Conservation (phyloP, 257 asterid genomes). For the Solanum dulcamara region DNA sequence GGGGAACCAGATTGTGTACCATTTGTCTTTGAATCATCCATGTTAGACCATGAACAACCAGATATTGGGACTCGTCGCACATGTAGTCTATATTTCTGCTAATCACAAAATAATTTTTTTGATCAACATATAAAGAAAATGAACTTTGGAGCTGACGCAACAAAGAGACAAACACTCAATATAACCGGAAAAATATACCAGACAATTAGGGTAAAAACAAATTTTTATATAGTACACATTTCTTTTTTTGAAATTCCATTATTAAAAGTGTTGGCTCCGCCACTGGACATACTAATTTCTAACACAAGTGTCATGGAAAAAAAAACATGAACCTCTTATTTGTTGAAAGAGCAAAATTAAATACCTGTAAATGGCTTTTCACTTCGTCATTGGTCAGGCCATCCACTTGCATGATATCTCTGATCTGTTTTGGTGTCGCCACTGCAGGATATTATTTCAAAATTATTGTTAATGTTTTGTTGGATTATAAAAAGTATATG, state of each 20-base stretch:
- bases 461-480: neutral
- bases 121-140: neutral
- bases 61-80: conserved; percentile 21
- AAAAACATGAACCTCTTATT: neutral
- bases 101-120: neutral
- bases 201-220: neutral
- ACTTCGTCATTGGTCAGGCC: conserved; percentile 31
- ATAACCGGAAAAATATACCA: neutral
- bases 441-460: conserved; percentile 2
- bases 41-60: conserved; percentile 1
- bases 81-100: conserved; percentile 59
- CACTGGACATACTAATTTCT: neutral
- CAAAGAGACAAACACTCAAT: neutral
- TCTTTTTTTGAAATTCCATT: neutral
- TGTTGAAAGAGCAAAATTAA: neutral
- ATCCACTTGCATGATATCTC: conserved; percentile 26
- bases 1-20: conserved; percentile 38
- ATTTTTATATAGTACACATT: neutral
- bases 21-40: conserved; percentile 18
- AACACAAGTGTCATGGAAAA: neutral
- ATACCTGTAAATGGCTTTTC: conserved; percentile 39
- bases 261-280: neutral
- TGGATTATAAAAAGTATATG: neutral
- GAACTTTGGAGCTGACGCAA: neutral
- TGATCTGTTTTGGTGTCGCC: conserved; percentile 34